These are phyloP conservation scores for Elongisporangium undulatum DNA, from an alignment of 352 stramenopile species.

Conservation along the genomic window DNA sequence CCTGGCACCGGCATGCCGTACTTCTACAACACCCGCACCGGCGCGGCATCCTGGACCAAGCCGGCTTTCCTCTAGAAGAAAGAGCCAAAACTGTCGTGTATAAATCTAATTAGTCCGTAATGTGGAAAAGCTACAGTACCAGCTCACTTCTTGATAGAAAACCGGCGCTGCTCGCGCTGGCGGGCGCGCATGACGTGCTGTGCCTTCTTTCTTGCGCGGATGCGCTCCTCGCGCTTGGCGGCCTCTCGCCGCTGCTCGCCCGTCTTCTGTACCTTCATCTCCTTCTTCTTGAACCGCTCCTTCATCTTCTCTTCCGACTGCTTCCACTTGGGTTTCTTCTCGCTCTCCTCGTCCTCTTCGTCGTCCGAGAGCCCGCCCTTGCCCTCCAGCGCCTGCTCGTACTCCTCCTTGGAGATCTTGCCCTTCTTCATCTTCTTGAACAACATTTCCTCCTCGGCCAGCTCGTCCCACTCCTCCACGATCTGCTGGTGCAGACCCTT, in stretches of 20 bases:
- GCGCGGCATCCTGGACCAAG: conserved; percentile 43
- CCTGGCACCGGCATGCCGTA: conserved; percentile 38
- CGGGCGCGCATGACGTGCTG: conserved; percentile 62
- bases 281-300: conserved; percentile 84
- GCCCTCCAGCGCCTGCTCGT: conserved; percentile 75
- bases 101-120: not conserved
- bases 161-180: conserved; percentile 36
- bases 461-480: conserved; percentile 99
- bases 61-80: conserved; percentile 36
- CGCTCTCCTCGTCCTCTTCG: conserved; percentile 22
- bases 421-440: conserved; percentile 97
- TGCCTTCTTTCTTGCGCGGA: conserved; percentile 76
- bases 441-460: conserved; percentile 95
- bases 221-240: conserved; percentile 75
- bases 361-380: conserved; percentile 38
- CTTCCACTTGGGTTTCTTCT: conserved; percentile 64
- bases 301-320: conserved; percentile 63
- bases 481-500: conserved; percentile 95
- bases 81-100: not conserved
- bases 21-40: conserved; percentile 55
- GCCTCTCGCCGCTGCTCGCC: conserved; percentile 66
- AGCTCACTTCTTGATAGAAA: not conserved
- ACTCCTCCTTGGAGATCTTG: conserved; percentile 96
- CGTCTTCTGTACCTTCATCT: conserved; percentile 67
- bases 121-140: not conserved